These are phyloP conservation scores for Cydonia oblonga DNA, from an alignment of 331 rosid species.

Conservation along the genomic window DNA sequence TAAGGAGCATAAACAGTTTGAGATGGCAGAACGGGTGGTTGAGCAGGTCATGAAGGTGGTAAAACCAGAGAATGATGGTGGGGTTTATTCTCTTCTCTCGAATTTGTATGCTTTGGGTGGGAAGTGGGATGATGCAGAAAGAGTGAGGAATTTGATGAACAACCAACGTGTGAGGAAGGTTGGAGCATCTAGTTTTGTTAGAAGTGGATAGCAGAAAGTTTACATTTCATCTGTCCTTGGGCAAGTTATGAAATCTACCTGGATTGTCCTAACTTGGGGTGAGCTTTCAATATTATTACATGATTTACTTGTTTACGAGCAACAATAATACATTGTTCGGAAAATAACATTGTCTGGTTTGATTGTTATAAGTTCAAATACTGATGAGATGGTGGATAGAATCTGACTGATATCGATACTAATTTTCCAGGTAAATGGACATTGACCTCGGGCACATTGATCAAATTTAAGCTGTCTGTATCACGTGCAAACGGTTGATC, in stretches of 20 bases:
- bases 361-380: not conserved
- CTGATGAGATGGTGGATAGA: not conserved
- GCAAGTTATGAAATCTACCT: not conserved
- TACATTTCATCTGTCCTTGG: not conserved
- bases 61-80: constrained; percentile 38
- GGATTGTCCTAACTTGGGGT: not conserved
- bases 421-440: not conserved
- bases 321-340: not conserved
- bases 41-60: constrained; percentile 19
- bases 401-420: not conserved
- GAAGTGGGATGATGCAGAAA: constrained; percentile 52
- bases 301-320: not conserved
- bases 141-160: constrained; percentile 34
- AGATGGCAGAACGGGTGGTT: constrained; percentile 50
- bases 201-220: constrained; percentile 10
- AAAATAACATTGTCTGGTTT: not conserved
- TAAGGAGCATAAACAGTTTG: constrained; percentile 44
- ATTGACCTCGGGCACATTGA: not conserved
- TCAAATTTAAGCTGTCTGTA: not conserved
- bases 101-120: constrained; percentile 50
- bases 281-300: not conserved
- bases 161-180: constrained; percentile 24
- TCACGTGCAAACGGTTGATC: not conserved
- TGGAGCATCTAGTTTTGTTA: constrained; percentile 29
- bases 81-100: constrained; percentile 33